Evolutionary conservation across 2,329 filamentous ascomycete species (phyloP).

Genomic region (Calonectria naviculata): DNA sequence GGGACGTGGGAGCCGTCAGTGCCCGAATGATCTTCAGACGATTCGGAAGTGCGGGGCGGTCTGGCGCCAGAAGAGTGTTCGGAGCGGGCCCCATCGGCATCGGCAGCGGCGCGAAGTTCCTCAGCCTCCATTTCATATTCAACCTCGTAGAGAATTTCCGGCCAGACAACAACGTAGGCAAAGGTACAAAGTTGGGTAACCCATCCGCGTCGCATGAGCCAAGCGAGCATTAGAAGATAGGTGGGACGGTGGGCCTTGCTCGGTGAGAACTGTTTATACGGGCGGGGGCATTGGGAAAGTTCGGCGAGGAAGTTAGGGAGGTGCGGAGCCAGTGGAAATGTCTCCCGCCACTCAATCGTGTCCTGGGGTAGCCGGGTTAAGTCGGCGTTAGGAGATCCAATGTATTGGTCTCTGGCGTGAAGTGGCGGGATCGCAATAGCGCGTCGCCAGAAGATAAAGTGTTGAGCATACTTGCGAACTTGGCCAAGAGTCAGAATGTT

Average conservation of each 20-base stretch:
- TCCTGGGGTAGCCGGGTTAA: constrained; percentile 77
- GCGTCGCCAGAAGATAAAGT: constrained; percentile 96
- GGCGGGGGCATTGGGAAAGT: constrained; percentile 82
- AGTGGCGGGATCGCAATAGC: constrained; percentile 92
- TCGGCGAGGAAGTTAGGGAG: constrained; percentile 89
- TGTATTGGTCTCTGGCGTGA: constrained; percentile 89
- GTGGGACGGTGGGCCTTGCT: constrained; percentile 87
- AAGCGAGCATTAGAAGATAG: constrained; percentile 92
- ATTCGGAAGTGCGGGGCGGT: constrained; percentile 39
- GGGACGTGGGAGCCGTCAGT: constrained; percentile 37
- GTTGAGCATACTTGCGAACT: constrained; percentile 87
- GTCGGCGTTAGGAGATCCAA: constrained; percentile 91
- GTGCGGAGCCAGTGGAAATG: constrained; percentile 85
- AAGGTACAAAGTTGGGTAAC: constrained; percentile 94
- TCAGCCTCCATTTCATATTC: constrained; percentile 77
- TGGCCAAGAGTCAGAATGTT: constrained; percentile 81
- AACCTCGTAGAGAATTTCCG: constrained; percentile 85
- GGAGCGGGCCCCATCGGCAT: constrained; percentile 28
- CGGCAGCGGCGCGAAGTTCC: constrained; percentile 60
- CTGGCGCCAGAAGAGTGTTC: constrained; percentile 33
- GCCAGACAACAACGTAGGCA: constrained; percentile 86
- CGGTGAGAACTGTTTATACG: constrained; percentile 86
- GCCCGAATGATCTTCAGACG: constrained; percentile 38
- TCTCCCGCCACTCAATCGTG: constrained; percentile 76
- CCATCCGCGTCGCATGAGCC: constrained; percentile 93